Percentiles rank a stretch among this genome's conserved stretches.
Conservation (phyloP, 2,329 filamentous ascomycete genomes). For the Aureobasidium musti region DNA sequence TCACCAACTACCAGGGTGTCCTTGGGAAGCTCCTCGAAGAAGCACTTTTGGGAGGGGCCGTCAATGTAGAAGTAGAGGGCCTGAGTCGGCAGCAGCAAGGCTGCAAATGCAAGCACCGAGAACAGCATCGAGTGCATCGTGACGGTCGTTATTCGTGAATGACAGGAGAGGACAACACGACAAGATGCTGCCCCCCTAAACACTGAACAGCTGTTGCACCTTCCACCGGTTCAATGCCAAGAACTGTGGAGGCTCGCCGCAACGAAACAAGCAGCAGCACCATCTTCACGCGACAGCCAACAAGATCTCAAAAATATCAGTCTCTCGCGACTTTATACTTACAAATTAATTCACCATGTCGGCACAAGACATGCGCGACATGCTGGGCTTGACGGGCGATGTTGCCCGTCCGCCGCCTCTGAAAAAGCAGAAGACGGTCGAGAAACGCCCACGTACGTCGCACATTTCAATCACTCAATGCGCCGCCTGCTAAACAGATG, state of each 20-base stretch:
- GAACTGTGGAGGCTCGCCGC: conserved; percentile 19
- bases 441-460: conserved; percentile 56
- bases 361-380: conserved; percentile 73
- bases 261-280: background rate
- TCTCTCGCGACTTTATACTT: background rate
- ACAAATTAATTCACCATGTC: conserved; percentile 29
- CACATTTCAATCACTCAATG: background rate
- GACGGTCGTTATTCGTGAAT: conserved; percentile 9
- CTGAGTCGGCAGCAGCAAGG: conserved; percentile 62
- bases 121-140: conserved; percentile 29
- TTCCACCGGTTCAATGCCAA: background rate
- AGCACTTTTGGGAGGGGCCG: conserved; percentile 82
- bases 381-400: conserved; percentile 73
- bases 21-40: conserved; percentile 97
- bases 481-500: conserved; percentile 9
- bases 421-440: conserved; percentile 73
- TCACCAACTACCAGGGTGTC: conserved; percentile 90
- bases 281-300: conserved; percentile 12
- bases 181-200: conserved; percentile 14
- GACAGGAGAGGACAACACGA: background rate
- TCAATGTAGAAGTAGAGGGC: conserved; percentile 97
- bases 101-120: conserved; percentile 31
- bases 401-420: conserved; percentile 57
- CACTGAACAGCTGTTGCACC: conserved; percentile 10
- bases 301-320: background rate